These are phyloP conservation scores for Scleroderma bovista DNA, from an alignment of 768 basidiomycete species.

Conservation along the genomic window DNA sequence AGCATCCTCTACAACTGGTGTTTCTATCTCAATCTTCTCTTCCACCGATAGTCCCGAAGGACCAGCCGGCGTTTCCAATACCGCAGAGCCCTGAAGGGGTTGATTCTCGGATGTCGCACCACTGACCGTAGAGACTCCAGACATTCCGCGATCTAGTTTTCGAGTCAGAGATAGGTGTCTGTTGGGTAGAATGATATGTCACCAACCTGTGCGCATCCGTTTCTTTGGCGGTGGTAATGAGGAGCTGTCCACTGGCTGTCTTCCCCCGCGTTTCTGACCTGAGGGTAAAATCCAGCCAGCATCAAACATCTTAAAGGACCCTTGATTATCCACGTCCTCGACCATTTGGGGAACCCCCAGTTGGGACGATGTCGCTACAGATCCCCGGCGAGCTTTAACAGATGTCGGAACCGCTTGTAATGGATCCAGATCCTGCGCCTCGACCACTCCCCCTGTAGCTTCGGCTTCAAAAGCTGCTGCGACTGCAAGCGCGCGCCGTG, in stretches of 20 bases:
- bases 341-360: constrained; percentile 51
- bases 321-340: constrained; percentile 63
- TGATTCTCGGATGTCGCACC: constrained; percentile 44
- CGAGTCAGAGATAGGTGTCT: neutral
- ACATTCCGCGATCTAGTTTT: constrained; percentile 31
- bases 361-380: constrained; percentile 16
- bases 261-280: constrained; percentile 61
- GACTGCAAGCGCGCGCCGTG: constrained; percentile 39
- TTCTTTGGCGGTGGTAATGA: constrained; percentile 50
- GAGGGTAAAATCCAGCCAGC: constrained; percentile 83
- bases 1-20: constrained; percentile 11
- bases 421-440: constrained; percentile 3
- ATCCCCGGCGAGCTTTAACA: constrained; percentile 16
- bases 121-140: constrained; percentile 43
- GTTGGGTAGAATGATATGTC: constrained; percentile 1
- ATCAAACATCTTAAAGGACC: constrained; percentile 79
- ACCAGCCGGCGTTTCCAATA: constrained; percentile 21
- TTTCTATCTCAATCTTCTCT: constrained; percentile 12
- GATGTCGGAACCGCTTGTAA: constrained; percentile 23
- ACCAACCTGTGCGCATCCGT: constrained; percentile 41
- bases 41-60: constrained; percentile 19
- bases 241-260: constrained; percentile 42
- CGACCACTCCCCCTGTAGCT: constrained; percentile 16
- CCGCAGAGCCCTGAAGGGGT: constrained; percentile 24
- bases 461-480: constrained; percentile 41